These are phyloP conservation scores for Cercospora zeae-maydis DNA, from an alignment of 2,329 filamentous ascomycete species.

Conservation along the genomic window DNA sequence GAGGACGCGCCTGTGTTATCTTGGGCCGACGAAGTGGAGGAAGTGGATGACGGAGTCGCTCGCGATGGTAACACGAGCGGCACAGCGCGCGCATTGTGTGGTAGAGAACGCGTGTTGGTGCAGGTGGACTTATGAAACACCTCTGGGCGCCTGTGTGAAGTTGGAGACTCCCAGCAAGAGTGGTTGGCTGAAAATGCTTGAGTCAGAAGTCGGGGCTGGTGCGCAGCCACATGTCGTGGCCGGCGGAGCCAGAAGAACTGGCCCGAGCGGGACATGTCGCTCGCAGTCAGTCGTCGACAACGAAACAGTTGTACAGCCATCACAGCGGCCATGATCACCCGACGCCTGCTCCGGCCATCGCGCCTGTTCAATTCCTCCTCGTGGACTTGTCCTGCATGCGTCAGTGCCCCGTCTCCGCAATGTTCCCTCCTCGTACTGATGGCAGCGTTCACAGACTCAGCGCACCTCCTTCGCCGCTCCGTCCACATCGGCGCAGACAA, in stretches of 20 bases:
- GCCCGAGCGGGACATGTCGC: not conserved
- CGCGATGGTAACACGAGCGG: constrained; percentile 23
- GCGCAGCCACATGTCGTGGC: not conserved
- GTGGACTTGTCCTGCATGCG: constrained; percentile 34
- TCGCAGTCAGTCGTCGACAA: not conserved
- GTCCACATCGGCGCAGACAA: constrained; percentile 11
- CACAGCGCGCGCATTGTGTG: constrained; percentile 22
- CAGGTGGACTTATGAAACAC: constrained; percentile 22
- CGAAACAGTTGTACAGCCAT: not conserved
- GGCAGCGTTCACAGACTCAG: constrained; percentile 8
- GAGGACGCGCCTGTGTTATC: constrained; percentile 16
- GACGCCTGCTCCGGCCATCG: constrained; percentile 30
- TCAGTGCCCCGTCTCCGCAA: constrained; percentile 18
- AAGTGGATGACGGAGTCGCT: constrained; percentile 1
- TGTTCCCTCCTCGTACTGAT: not conserved
- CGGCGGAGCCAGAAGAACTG: not conserved
- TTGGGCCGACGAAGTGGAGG: constrained; percentile 10
- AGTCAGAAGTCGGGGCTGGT: not conserved
- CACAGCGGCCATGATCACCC: constrained; percentile 31
- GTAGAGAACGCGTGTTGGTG: constrained; percentile 10
- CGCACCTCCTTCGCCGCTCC: constrained; percentile 23
- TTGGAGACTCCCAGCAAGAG: constrained; percentile 1
- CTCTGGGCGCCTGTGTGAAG: constrained; percentile 20
- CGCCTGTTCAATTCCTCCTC: constrained; percentile 23
- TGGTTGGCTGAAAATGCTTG: constrained; percentile 19